These are phyloP conservation scores for Otatea glauca DNA, from an alignment of 176 grass and related monocot genomes.

Conservation along the genomic window DNA sequence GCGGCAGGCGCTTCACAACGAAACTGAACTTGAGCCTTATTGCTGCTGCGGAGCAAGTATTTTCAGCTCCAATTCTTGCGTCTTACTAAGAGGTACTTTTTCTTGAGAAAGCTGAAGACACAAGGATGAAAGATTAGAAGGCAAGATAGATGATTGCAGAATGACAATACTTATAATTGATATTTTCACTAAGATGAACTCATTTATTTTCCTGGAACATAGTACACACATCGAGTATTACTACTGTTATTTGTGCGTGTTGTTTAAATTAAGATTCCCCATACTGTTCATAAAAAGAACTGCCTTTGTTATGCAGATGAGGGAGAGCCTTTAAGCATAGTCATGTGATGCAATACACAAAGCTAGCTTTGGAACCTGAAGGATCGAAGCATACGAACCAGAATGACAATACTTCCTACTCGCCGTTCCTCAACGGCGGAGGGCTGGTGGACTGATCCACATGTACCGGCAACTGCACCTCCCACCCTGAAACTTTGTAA, in stretches of 20 bases:
- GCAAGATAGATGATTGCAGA: slow-evolving; percentile 10
- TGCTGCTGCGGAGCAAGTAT: not conserved
- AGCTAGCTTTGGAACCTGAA: slow-evolving; percentile 14
- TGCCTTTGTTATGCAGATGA: not conserved
- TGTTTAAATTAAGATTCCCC: not conserved
- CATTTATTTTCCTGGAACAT: too few species aligned
- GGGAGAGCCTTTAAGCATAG: not conserved
- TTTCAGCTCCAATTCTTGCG: not conserved
- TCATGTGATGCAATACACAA: slow-evolving; percentile 11
- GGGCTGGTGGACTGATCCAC: not conserved
- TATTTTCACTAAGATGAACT: not conserved
- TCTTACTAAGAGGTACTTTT: not conserved
- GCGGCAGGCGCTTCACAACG: not conserved
- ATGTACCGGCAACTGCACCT: not conserved
- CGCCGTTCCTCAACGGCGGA: not conserved
- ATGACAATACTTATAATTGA: not conserved
- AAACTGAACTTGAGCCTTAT: not conserved
- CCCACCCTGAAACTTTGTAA: not conserved
- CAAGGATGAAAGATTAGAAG: not conserved
- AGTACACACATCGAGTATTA: not conserved
- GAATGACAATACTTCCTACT: not conserved
- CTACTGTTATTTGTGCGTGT: too few species aligned
- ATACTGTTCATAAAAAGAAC: too few species aligned
- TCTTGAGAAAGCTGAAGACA: slow-evolving; percentile 8
- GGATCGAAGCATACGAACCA: not conserved